Percentiles rank a stretch among this genome's conserved stretches.
Evolutionary conservation across 345 rosid species (phyloP).

Genomic region (Atalantia buxifolia): DNA sequence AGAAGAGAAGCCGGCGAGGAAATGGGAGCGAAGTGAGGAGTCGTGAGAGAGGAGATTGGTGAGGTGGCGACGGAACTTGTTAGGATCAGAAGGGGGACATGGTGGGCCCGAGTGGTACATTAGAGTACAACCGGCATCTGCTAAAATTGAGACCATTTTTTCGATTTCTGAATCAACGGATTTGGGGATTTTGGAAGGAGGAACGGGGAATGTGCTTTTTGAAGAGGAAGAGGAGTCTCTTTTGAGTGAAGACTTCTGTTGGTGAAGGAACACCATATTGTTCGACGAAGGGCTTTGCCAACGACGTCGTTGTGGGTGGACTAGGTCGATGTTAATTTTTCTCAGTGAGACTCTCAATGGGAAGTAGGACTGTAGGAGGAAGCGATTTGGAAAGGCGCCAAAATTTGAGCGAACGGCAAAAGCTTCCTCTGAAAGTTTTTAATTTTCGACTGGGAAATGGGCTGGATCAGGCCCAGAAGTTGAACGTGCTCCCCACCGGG

Average conservation of each 20-base stretch:
- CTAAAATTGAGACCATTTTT: constrained; percentile 54
- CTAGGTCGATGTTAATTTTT: background rate
- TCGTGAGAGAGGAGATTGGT: constrained; percentile 38
- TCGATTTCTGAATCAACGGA: constrained; percentile 34
- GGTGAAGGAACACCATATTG: constrained; percentile 58
- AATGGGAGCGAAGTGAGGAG: constrained; percentile 36
- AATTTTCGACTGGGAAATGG: background rate
- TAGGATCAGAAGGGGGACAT: constrained; percentile 58
- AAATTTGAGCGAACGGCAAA: background rate
- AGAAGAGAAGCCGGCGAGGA: constrained; percentile 50
- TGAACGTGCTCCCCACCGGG: background rate
- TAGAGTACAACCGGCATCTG: constrained; percentile 76
- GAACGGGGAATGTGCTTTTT: constrained; percentile 24
- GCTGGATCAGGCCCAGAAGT: background rate
- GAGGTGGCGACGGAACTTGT: constrained; percentile 62
- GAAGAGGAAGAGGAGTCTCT: constrained; percentile 39
- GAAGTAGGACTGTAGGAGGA: too few species aligned
- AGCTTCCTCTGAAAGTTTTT: background rate
- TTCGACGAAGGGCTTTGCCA: background rate
- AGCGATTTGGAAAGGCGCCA: constrained; percentile 9
- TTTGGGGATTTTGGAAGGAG: constrained; percentile 41
- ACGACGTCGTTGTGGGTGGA: background rate
- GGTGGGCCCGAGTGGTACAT: constrained; percentile 59
- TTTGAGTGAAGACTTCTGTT: constrained; percentile 45
- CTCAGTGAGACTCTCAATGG: background rate